Conservation (phyloP, 305 asterid genomes). For the Andrographis paniculata region DNA sequence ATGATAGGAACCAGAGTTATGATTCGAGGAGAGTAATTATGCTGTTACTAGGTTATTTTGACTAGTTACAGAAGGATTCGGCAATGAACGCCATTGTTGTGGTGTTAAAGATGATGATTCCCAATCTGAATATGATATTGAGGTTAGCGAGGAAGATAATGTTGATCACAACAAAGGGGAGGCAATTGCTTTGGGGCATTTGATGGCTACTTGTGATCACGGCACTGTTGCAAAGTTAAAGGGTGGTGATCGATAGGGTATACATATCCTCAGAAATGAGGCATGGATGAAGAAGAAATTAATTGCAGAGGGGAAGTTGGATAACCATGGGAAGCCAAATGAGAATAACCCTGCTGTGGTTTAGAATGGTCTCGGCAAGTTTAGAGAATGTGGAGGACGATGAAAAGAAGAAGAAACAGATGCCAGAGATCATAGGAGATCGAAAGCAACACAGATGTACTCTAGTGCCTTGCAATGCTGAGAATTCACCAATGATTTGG, state of each 20-base stretch:
- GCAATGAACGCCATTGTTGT: slow-evolving; percentile 71
- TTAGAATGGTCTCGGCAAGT: slow-evolving; percentile 68
- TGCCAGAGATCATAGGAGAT: slow-evolving; percentile 60
- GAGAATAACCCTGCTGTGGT: slow-evolving; percentile 83
- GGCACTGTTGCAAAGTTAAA: slow-evolving; percentile 95
- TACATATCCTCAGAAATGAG: slow-evolving; percentile 97
- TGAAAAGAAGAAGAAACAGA: slow-evolving; percentile 69
- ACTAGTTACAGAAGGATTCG: slow-evolving; percentile 65
- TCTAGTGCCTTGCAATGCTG: too few relatives aligned
- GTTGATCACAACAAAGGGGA: slow-evolving; percentile 97
- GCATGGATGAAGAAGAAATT: slow-evolving; percentile 95
- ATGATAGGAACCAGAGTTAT: slow-evolving; percentile 72
- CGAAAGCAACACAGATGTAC: too few relatives aligned
- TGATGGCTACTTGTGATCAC: slow-evolving; percentile 96
- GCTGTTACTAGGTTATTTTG: slow-evolving; percentile 86
- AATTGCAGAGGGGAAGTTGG: slow-evolving; percentile 83
- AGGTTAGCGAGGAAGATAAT: slow-evolving; percentile 74
- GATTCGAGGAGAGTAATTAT: slow-evolving; percentile 88
- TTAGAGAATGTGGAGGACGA: too few relatives aligned
- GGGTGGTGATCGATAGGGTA: slow-evolving; percentile 99
- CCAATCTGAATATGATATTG: slow-evolving; percentile 61
- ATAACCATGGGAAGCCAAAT: slow-evolving; percentile 80
- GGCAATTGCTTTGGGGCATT: slow-evolving; percentile 87
- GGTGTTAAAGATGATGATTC: slow-evolving; percentile 80
- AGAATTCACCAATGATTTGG: too few relatives aligned